Evolutionary conservation across 73 alveolate genomes (phyloP).

Genomic region (Halteria grandinella): DNA sequence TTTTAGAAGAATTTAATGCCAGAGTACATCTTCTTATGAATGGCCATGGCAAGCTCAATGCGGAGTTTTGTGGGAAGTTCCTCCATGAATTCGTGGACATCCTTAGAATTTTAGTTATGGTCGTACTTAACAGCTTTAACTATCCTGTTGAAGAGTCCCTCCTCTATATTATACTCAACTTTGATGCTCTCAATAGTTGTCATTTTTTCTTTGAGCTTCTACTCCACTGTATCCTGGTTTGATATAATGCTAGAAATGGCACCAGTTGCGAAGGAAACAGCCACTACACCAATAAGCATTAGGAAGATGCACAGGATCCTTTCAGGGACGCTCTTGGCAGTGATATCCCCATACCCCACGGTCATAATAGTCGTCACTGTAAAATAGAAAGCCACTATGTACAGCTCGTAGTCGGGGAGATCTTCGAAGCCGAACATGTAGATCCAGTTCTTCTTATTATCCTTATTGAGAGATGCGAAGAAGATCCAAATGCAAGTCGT

Average conservation of each 20-base stretch:
- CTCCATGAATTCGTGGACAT: conserved; percentile 47
- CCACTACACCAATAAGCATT: conserved; percentile 65
- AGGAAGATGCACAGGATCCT: conserved; percentile 41
- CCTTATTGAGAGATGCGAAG: conserved; percentile 63
- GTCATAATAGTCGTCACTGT: conserved; percentile 86
- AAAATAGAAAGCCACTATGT: conserved; percentile 80
- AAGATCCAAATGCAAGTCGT: conserved; percentile 78
- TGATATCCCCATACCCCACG: conserved; percentile 87
- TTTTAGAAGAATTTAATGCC: conserved; percentile 9
- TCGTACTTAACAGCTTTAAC: conserved; percentile 60
- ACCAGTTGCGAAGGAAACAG: conserved; percentile 69
- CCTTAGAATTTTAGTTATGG: conserved; percentile 51
- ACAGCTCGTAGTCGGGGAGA: conserved; percentile 23
- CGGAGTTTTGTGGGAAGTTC: conserved; percentile 38
- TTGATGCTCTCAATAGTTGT: conserved; percentile 43
- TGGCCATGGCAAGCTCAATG: conserved; percentile 32
- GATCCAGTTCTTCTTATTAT: conserved; percentile 26
- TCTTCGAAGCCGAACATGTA: conserved; percentile 13
- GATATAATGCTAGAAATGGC: conserved; percentile 47
- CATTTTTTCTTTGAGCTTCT: conserved; percentile 61
- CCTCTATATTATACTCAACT: conserved; percentile 47
- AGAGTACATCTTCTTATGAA: conserved; percentile 31
- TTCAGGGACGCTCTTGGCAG: conserved; percentile 52
- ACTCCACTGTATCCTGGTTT: conserved; percentile 50
- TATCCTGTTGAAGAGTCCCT: conserved; percentile 45